phyloP scores from a whole-genome alignment of 805 yeast genomes.

The Yarrowia yakushimensis region DNA sequence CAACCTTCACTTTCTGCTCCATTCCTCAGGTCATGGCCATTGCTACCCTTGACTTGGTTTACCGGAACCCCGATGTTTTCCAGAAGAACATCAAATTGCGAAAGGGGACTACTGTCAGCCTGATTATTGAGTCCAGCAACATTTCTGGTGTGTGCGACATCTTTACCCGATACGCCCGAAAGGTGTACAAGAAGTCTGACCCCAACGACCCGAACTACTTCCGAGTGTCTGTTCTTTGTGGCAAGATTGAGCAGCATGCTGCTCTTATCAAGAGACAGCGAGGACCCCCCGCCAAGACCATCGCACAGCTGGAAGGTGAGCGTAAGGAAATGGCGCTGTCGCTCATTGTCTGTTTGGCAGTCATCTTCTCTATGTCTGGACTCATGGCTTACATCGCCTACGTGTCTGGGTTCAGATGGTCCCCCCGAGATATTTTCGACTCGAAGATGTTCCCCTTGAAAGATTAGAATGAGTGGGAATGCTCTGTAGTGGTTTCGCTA shows the following conservation, averaged over 20 bases:
- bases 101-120: slow-evolving; percentile 77
- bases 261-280: slow-evolving; percentile 37
- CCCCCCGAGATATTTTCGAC: slow-evolving; percentile 18
- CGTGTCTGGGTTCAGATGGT: slow-evolving; percentile 30
- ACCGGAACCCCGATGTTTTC: slow-evolving; percentile 73
- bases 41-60: slow-evolving; percentile 84
- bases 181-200: slow-evolving; percentile 72
- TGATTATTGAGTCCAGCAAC: slow-evolving; percentile 71
- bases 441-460: slow-evolving; percentile 15
- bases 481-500: no score
- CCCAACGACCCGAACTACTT: slow-evolving; percentile 85
- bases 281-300: slow-evolving; percentile 24
- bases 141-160: slow-evolving; percentile 72
- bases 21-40: slow-evolving; percentile 99
- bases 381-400: slow-evolving; percentile 34
- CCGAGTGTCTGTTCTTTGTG: slow-evolving; percentile 78
- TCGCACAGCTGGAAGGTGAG: slow-evolving; percentile 26
- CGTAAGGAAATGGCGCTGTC: slow-evolving; percentile 29
- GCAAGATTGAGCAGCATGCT: slow-evolving; percentile 82
- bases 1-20: slow-evolving; percentile 87
- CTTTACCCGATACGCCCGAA: slow-evolving; percentile 68
- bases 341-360: slow-evolving; percentile 29
- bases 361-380: slow-evolving; percentile 30
- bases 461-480: neutral
- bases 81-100: slow-evolving; percentile 77